Percentiles rank a stretch among this genome's conserved stretches.
Conservation (phyloP, 495 filamentous ascomycete genomes). For the Platismatia glauca region DNA sequence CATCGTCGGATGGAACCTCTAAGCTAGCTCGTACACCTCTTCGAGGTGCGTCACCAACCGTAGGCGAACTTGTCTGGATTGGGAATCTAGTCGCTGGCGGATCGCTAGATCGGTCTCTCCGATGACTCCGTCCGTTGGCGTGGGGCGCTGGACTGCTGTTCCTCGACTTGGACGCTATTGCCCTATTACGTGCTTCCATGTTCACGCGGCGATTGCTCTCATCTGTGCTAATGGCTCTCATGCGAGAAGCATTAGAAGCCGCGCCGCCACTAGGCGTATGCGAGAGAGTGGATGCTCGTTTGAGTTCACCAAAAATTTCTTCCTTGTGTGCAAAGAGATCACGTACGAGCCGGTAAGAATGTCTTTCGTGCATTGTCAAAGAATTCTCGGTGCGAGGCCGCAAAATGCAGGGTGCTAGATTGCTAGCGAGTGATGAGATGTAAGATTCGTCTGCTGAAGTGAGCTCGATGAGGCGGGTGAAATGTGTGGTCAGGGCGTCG, state of each 20-base stretch:
- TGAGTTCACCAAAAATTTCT: constrained; percentile 89
- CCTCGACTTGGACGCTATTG: constrained; percentile 67
- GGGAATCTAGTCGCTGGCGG: constrained; percentile 71
- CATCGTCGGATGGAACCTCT: constrained; percentile 48
- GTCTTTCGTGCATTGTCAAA: constrained; percentile 90
- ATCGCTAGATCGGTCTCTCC: constrained; percentile 77
- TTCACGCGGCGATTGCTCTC: constrained; percentile 90
- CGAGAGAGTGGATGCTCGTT: constrained; percentile 70
- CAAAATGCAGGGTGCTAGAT: constrained; percentile 79
- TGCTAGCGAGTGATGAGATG: constrained; percentile 62
- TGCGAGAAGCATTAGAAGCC: constrained; percentile 38
- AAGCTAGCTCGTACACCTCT: constrained; percentile 43
- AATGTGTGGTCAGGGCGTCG: constrained; percentile 96
- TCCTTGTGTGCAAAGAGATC: constrained; percentile 93
- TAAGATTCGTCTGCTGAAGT: constrained; percentile 92
- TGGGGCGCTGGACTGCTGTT: constrained; percentile 65
- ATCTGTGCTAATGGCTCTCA: constrained; percentile 87
- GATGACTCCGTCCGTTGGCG: constrained; percentile 35
- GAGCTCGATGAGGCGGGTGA: constrained; percentile 90
- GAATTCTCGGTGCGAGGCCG: constrained; percentile 77
- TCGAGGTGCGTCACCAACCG: constrained; percentile 41
- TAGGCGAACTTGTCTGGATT: constrained; percentile 58
- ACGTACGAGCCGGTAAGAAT: constrained; percentile 82
- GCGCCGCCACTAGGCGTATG: constrained; percentile 44
- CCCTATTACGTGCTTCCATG: constrained; percentile 84